Evolutionary conservation across 805 yeast genomes (phyloP).

Genomic region (Kuraishia borneana): DNA sequence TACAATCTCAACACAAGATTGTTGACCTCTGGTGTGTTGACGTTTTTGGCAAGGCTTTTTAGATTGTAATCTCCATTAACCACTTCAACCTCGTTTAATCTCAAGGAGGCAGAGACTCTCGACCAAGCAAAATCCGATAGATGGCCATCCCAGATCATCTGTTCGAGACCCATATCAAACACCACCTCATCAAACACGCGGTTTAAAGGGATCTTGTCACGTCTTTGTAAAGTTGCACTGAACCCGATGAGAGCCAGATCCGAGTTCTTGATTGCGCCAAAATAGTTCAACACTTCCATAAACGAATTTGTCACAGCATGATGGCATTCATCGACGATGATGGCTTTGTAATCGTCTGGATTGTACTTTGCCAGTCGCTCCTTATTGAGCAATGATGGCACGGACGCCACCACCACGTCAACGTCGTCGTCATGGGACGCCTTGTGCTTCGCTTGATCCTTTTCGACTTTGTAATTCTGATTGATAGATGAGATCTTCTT

Average conservation of each 20-base stretch:
- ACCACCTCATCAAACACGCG: slow-evolving; percentile 62
- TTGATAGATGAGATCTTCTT: slow-evolving; percentile 29
- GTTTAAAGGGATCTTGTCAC: slow-evolving; percentile 54
- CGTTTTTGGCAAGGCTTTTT: slow-evolving; percentile 35
- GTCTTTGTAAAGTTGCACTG: slow-evolving; percentile 76
- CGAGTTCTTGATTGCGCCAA: slow-evolving; percentile 27
- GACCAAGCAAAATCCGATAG: slow-evolving; percentile 61
- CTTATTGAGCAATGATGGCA: slow-evolving; percentile 45
- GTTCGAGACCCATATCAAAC: slow-evolving; percentile 50
- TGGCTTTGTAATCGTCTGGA: slow-evolving; percentile 53
- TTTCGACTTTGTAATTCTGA: slow-evolving; percentile 42
- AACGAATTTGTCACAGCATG: slow-evolving; percentile 76
- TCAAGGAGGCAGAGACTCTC: slow-evolving; percentile 32
- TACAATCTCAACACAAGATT: slow-evolving; percentile 44
- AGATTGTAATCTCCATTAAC: slow-evolving; percentile 42
- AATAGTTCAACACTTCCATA: slow-evolving; percentile 42
- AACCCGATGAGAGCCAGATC: slow-evolving; percentile 62
- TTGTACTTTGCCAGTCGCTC: slow-evolving; percentile 39
- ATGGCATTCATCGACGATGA: slow-evolving; percentile 87
- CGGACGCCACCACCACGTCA: slow-evolving; percentile 70
- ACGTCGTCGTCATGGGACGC: slow-evolving; percentile 27
- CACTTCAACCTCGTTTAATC: slow-evolving; percentile 13
- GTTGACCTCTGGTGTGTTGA: slow-evolving; percentile 45
- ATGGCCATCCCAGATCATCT: slow-evolving; percentile 61
- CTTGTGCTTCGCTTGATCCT: slow-evolving; percentile 55